Evolutionary conservation across 2,329 filamentous ascomycete species (phyloP).

Genomic region (Alternaria gansuensis): DNA sequence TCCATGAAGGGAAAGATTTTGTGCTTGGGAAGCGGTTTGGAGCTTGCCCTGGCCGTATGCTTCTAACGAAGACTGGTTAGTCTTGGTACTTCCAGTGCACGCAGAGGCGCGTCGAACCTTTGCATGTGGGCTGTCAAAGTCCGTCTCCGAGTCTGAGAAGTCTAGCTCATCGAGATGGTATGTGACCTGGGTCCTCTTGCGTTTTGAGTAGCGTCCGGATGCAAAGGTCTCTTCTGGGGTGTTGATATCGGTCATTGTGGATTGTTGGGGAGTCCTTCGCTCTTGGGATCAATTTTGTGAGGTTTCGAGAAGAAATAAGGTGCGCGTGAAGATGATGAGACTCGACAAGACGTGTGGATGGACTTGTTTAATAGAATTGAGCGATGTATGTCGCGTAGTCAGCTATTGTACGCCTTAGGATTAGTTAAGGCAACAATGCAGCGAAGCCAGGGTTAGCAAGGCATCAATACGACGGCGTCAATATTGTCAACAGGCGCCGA

Average conservation of each 20-base stretch:
- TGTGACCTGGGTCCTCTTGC: conserved; percentile 46
- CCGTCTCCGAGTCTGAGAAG: conserved; percentile 31
- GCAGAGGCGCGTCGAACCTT: conserved; percentile 37
- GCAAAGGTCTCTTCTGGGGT: conserved; percentile 24
- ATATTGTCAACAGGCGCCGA: background rate
- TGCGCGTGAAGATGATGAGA: conserved; percentile 26
- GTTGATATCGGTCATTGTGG: conserved; percentile 30
- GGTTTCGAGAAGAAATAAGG: background rate
- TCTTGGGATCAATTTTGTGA: conserved; percentile 3
- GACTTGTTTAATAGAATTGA: conserved; percentile 31
- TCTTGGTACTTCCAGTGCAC: background rate
- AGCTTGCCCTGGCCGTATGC: conserved; percentile 23
- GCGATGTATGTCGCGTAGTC: conserved; percentile 22
- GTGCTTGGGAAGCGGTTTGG: conserved; percentile 40
- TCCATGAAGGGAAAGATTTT: conserved; percentile 49
- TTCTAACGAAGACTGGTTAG: conserved; percentile 30
- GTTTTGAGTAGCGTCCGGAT: conserved; percentile 44
- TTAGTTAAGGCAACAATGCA: conserved; percentile 49
- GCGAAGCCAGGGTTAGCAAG: conserved; percentile 39
- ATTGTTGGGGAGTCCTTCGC: background rate
- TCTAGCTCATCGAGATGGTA: conserved; percentile 42
- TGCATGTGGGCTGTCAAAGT: conserved; percentile 27
- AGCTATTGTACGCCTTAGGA: conserved; percentile 25
- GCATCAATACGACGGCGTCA: conserved; percentile 37
- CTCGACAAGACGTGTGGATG: conserved; percentile 38